Percentiles rank a stretch among this genome's conserved stretches.
Evolutionary conservation across 805 yeast species (phyloP).

Genomic region (Kodamaea kakaduensis): DNA sequence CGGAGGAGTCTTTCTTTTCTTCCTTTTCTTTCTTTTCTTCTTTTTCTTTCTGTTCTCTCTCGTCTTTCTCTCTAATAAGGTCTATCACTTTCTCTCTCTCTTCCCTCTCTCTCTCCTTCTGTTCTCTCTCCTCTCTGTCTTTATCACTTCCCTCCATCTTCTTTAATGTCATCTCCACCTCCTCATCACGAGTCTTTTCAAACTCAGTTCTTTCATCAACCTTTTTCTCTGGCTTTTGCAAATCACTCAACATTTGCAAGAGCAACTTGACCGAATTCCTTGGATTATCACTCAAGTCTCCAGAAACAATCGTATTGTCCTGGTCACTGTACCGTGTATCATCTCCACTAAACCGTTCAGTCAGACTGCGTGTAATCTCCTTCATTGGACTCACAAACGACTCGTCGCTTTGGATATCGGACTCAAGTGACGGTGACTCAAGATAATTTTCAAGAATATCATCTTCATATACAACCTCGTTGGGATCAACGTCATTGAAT

Average conservation of each 20-base stretch:
- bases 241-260: slow-evolving; percentile 24
- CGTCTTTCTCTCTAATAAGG: background rate
- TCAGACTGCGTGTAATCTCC: background rate
- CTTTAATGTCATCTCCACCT: no score
- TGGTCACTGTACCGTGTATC: no score
- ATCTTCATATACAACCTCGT: slow-evolving; percentile 14
- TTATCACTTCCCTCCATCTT: no score
- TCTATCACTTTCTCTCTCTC: no score
- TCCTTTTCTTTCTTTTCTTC: background rate
- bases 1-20: slow-evolving; percentile 3
- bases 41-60: background rate
- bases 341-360: no score
- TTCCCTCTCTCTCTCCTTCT: background rate
- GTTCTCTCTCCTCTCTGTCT: background rate
- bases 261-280: slow-evolving; percentile 26
- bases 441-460: slow-evolving; percentile 38
- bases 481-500: slow-evolving; percentile 1
- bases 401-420: background rate
- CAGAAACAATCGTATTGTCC: background rate
- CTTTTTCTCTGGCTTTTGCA: background rate
- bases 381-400: background rate
- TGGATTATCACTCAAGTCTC: slow-evolving; percentile 6
- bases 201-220: no score
- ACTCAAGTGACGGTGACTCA: slow-evolving; percentile 18
- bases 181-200: no score